These are phyloP conservation scores for Suhomyces sp. DNA, from an alignment of 805 yeast genomes.

Conservation along the genomic window DNA sequence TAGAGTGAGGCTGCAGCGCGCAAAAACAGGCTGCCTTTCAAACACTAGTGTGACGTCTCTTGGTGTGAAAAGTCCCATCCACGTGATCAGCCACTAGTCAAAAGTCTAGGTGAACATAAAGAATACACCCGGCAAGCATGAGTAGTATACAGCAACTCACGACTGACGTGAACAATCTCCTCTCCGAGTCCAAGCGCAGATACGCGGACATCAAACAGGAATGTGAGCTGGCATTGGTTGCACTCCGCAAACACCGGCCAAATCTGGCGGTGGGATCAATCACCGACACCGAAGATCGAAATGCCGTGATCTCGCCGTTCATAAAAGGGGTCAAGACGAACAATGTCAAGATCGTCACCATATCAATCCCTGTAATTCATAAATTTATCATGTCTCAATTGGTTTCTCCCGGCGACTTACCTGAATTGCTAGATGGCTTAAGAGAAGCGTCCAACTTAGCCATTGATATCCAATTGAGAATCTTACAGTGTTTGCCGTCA, in stretches of 20 bases:
- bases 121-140: conserved; percentile 11
- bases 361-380: conserved; percentile 71
- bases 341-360: conserved; percentile 68
- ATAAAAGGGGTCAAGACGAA: conserved; percentile 68
- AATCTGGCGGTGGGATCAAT: conserved; percentile 23
- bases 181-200: conserved; percentile 69
- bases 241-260: conserved; percentile 17
- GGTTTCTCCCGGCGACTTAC: conserved; percentile 52
- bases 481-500: conserved; percentile 77
- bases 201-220: conserved; percentile 63
- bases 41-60: no score
- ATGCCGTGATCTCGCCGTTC: conserved; percentile 49
- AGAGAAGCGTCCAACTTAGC: conserved; percentile 73
- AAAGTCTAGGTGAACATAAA: background rate
- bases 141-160: conserved; percentile 44
- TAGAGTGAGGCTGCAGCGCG: no score
- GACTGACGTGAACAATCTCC: conserved; percentile 57
- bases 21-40: no score
- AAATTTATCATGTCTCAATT: conserved; percentile 53
- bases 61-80: background rate
- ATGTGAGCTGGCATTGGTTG: conserved; percentile 20
- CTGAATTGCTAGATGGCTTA: conserved; percentile 61
- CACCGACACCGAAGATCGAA: conserved; percentile 34
- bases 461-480: conserved; percentile 79
- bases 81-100: background rate